phyloP scores from a whole-genome alignment of 2,329 filamentous ascomycete species.

The Rosellinia necatrix region DNA sequence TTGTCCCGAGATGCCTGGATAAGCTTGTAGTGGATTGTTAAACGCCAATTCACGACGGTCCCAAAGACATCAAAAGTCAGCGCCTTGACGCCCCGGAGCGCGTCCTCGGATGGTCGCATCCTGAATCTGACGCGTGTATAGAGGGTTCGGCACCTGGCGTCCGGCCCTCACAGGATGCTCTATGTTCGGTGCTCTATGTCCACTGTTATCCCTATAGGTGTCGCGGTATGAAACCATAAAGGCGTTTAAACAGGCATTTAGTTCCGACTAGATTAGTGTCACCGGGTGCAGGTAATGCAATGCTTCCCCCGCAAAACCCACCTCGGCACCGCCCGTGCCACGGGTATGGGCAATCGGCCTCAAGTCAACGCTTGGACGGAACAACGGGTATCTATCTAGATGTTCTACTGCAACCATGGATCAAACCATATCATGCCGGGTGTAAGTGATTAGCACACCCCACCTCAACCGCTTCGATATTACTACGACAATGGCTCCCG shows the following conservation, averaged over 20 bases:
- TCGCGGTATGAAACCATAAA: background rate
- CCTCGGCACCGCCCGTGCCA: background rate
- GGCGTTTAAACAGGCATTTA: background rate
- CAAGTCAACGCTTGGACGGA: background rate
- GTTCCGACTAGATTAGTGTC: too few species aligned
- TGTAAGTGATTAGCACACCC: background rate
- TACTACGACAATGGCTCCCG: background rate
- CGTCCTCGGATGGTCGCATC: constrained; percentile 20
- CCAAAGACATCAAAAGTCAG: constrained; percentile 79
- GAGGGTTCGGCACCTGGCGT: background rate
- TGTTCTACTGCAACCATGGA: background rate
- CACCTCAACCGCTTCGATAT: background rate
- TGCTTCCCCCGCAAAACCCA: constrained; percentile 9
- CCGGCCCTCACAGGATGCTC: background rate
- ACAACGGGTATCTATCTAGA: background rate
- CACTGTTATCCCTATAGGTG: background rate
- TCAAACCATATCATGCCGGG: background rate
- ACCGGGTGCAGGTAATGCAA: constrained; percentile 5
- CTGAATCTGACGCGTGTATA: background rate
- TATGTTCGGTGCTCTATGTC: background rate
- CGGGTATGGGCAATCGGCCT: background rate
- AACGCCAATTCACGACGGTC: constrained; percentile 80
- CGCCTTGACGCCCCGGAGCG: constrained; percentile 52
- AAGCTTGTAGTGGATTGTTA: constrained; percentile 66
- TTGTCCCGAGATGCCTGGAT: constrained; percentile 53